phyloP scores from a whole-genome alignment of 495 filamentous ascomycete species.

The Entonaema liquescens region DNA sequence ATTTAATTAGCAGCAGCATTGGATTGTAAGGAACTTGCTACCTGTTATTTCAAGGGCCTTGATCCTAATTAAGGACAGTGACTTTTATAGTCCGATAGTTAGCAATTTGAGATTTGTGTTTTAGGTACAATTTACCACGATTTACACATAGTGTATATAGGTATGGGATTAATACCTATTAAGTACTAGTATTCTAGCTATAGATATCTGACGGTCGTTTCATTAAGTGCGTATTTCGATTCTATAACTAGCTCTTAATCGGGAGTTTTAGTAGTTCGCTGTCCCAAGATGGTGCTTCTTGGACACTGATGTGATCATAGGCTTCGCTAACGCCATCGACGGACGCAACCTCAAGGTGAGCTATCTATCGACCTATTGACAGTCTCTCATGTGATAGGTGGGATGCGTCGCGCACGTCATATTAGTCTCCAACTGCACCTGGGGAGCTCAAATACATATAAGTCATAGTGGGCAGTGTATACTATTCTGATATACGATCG shows the following conservation, averaged over 20 bases:
- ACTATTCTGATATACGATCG: background rate
- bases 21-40: no score
- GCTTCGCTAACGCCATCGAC: conserved; percentile 33
- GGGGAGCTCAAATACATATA: conserved; percentile 8
- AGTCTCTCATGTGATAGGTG: conserved; percentile 18
- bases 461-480: background rate
- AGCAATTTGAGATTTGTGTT: background rate
- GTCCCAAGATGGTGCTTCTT: background rate
- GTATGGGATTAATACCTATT: no score
- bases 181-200: background rate
- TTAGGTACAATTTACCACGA: no score
- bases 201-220: background rate
- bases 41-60: background rate
- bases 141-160: no score
- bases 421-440: conserved; percentile 32
- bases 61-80: background rate
- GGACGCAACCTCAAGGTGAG: conserved; percentile 20
- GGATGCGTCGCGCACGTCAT: conserved; percentile 33
- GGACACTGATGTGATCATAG: conserved; percentile 29
- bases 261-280: conserved; percentile 8
- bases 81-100: no score
- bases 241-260: background rate
- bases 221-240: background rate
- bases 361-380: conserved; percentile 20
- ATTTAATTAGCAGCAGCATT: background rate